These are phyloP conservation scores for Niebla homalea DNA, from an alignment of 495 filamentous ascomycete genomes.

Conservation along the genomic window DNA sequence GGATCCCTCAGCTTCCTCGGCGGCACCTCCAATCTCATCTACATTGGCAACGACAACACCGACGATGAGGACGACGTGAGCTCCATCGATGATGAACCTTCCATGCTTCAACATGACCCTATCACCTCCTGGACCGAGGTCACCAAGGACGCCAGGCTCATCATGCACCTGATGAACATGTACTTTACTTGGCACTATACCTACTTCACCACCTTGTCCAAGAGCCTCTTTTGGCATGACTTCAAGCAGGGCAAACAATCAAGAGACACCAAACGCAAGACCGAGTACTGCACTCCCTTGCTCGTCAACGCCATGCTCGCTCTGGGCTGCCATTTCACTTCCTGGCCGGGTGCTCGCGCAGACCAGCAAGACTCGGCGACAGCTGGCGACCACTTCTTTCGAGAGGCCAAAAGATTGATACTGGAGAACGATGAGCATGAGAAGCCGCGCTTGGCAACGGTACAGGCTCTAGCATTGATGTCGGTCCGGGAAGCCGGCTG, in stretches of 20 bases:
- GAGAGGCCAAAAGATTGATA: constrained; percentile 82
- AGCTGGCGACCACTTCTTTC: constrained; percentile 93
- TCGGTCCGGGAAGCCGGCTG: constrained; percentile 94
- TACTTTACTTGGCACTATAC: constrained; percentile 99
- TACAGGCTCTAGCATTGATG: constrained; percentile 91
- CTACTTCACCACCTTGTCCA: constrained; percentile 90
- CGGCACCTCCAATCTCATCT: constrained; percentile 87
- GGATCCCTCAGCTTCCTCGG: constrained; percentile 87
- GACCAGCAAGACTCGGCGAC: constrained; percentile 62
- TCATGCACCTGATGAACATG: constrained; percentile 86
- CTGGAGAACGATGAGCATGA: constrained; percentile 88
- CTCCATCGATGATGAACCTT: constrained; percentile 31
- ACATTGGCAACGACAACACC: constrained; percentile 42
- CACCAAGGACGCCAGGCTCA: constrained; percentile 61
- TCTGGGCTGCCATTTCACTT: constrained; percentile 92
- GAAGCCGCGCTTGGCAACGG: constrained; percentile 78
- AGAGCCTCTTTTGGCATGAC: constrained; percentile 74
- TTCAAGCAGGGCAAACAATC: constrained; percentile 54
- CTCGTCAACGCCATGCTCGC: constrained; percentile 95
- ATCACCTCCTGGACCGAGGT: constrained; percentile 78
- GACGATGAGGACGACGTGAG: constrained; percentile 36
- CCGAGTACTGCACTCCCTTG: constrained; percentile 73
- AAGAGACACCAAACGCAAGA: constrained; percentile 28
- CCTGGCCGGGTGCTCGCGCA: constrained; percentile 52
- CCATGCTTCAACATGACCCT: constrained; percentile 44